Conservation (phyloP, 305 asterid genomes). For the Fraxinus albicans region DNA sequence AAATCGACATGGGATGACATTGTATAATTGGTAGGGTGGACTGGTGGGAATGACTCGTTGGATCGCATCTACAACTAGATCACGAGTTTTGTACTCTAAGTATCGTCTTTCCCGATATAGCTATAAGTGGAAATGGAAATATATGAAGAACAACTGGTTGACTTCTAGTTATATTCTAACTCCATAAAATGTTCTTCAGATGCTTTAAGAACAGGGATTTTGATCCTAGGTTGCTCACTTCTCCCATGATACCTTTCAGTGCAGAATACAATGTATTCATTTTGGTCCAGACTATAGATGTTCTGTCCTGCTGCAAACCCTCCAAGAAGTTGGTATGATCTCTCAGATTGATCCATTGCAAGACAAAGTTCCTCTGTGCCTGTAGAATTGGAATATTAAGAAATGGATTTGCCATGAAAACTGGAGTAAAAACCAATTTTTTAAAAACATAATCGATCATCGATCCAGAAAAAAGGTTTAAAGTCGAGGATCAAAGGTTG, state of each 20-base stretch:
- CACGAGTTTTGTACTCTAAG: background rate
- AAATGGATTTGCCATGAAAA: background rate
- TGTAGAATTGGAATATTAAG: slow-evolving; percentile 17
- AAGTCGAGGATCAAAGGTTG: background rate
- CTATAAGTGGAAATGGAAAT: background rate
- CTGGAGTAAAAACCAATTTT: background rate
- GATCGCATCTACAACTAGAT: background rate
- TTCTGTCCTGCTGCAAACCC: slow-evolving; percentile 75
- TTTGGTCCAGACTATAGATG: slow-evolving; percentile 50
- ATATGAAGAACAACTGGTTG: background rate
- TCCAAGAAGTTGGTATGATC: slow-evolving; percentile 88
- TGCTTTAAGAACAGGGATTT: slow-evolving; percentile 63
- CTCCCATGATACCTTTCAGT: slow-evolving; percentile 34
- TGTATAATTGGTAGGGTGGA: background rate
- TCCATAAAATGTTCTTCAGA: slow-evolving; percentile 51
- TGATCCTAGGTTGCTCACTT: slow-evolving; percentile 44
- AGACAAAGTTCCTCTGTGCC: slow-evolving; percentile 67
- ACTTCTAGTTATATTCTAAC: slow-evolving; percentile 15
- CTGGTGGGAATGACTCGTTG: background rate
- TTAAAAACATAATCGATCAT: background rate
- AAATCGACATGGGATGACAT: background rate
- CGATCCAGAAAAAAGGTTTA: background rate
- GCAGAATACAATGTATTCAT: slow-evolving; percentile 45
- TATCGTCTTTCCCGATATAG: background rate
- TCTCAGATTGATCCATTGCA: slow-evolving; percentile 76